Evolutionary conservation across 805 yeast genomes (phyloP).

Genomic region (Ogataea henricii): DNA sequence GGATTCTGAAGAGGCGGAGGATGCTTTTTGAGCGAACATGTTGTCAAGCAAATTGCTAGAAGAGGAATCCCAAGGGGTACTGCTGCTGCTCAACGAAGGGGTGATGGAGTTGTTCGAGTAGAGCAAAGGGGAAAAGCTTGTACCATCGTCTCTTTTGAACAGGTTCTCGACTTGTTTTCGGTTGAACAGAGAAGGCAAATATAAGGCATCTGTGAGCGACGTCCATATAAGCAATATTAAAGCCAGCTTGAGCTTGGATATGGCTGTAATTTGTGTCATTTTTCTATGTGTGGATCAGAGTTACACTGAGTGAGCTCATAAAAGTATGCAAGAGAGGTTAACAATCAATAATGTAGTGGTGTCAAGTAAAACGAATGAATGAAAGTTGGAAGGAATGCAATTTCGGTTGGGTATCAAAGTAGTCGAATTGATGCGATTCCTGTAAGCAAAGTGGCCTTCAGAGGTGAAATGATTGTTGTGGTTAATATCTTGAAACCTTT

Average conservation of each 20-base stretch:
- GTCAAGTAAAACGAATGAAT: conserved; percentile 4
- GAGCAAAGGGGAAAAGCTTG: neutral
- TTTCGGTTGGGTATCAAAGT: conserved; percentile 5
- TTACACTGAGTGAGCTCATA: neutral
- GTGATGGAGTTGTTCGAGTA: neutral
- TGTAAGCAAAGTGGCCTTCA: conserved; percentile 4
- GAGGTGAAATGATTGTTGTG: neutral
- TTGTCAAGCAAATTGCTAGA: neutral
- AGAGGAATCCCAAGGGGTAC: conserved; percentile 1
- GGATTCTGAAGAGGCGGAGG: conserved; percentile 1
- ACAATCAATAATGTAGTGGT: neutral
- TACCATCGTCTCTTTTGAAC: conserved; percentile 12
- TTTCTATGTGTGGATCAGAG: neutral
- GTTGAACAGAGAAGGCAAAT: conserved; percentile 12
- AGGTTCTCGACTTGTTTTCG: conserved; percentile 9
- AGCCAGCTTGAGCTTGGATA: neutral
- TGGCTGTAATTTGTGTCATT: neutral
- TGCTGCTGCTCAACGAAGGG: neutral
- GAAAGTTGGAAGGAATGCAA: neutral
- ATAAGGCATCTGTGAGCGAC: conserved; percentile 8
- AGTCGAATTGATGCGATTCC: neutral
- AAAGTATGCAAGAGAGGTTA: neutral
- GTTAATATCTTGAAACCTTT: neutral
- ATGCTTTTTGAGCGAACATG: neutral
- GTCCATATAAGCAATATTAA: conserved; percentile 2